These are phyloP conservation scores for Paecilomyces niveus DNA, from an alignment of 2,329 filamentous ascomycete genomes.

Conservation along the genomic window DNA sequence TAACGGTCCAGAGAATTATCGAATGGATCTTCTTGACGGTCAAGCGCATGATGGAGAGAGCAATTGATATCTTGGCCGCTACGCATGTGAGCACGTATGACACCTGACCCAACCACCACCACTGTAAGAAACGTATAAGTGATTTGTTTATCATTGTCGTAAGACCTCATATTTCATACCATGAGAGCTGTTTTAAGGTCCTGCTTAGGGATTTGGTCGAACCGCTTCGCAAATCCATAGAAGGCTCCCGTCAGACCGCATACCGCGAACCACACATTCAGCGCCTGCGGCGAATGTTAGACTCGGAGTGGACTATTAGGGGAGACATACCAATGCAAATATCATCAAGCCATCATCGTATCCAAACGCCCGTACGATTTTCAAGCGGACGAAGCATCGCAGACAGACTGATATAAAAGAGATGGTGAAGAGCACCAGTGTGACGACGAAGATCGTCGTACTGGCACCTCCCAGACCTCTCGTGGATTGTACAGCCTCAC, in stretches of 20 bases:
- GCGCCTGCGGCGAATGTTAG: conserved; percentile 10
- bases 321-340: conserved; percentile 24
- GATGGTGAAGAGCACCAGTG: conserved; percentile 22
- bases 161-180: conserved; percentile 14
- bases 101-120: conserved; percentile 52
- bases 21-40: conserved; percentile 40
- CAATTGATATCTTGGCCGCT: conserved; percentile 46
- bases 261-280: conserved; percentile 28
- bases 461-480: conserved; percentile 21
- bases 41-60: conserved; percentile 48
- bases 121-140: conserved; percentile 13
- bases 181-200: conserved; percentile 25
- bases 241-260: conserved; percentile 28
- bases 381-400: conserved; percentile 30
- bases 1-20: conserved; percentile 41
- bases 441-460: conserved; percentile 24
- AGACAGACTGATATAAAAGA: conserved; percentile 26
- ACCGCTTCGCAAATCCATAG: conserved; percentile 24
- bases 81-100: conserved; percentile 45
- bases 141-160: not conserved
- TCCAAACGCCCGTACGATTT: conserved; percentile 28
- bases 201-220: conserved; percentile 7
- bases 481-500: not conserved
- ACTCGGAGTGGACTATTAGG: not conserved
- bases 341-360: conserved; percentile 33